phyloP scores from a whole-genome alignment of 768 basidiomycete species.

The Collybiopsis confluens region DNA sequence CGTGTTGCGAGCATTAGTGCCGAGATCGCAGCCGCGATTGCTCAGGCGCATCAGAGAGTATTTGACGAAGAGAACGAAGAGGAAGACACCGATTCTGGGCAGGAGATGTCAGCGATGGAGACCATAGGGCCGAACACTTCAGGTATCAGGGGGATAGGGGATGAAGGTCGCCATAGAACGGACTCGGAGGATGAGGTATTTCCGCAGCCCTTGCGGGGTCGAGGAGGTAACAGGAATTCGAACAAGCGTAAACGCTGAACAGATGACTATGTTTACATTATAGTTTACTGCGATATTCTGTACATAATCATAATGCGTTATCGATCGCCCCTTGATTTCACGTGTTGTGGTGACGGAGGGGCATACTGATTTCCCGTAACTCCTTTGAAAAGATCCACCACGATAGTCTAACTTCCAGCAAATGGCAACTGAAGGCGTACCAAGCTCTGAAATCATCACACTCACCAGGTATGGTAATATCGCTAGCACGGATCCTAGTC shows the following conservation, averaged over 20 bases:
- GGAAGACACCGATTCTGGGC: conserved; percentile 30
- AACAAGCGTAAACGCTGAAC: conserved; percentile 65
- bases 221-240: conserved; percentile 51
- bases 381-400: not conserved
- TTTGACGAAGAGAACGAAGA: conserved; percentile 55
- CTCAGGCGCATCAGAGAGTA: conserved; percentile 62
- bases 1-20: conserved; percentile 76
- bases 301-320: conserved; percentile 3
- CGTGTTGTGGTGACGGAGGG: not conserved
- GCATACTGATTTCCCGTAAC: conserved; percentile 9
- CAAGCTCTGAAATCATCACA: conserved; percentile 86
- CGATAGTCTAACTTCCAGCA: conserved; percentile 5
- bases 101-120: conserved; percentile 23
- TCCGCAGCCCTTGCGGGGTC: conserved; percentile 64
- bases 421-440: conserved; percentile 60
- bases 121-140: conserved; percentile 36
- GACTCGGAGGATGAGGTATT: conserved; percentile 58
- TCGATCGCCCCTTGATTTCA: conserved; percentile 11
- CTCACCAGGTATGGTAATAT: conserved; percentile 68
- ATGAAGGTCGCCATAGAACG: conserved; percentile 21
- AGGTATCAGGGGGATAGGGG: conserved; percentile 47
- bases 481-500: not conserved
- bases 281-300: not conserved
- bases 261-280: conserved; percentile 10
- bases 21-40: conserved; percentile 77